These are phyloP conservation scores for Microsporum canis DNA, from an alignment of 2,329 filamentous ascomycete species.

Conservation along the genomic window DNA sequence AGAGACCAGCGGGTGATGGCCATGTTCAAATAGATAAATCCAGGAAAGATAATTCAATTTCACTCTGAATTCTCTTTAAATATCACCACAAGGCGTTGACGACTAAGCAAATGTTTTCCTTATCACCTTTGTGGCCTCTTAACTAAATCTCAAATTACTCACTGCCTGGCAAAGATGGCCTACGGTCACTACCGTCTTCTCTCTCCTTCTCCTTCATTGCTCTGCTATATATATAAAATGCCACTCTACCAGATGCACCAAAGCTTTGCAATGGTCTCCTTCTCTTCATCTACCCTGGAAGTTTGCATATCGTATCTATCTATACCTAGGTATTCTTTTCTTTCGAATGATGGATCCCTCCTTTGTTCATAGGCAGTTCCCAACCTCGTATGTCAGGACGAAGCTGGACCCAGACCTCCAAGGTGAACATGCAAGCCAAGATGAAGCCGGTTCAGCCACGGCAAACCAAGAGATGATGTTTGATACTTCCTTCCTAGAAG, in stretches of 20 bases:
- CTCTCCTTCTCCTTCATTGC: background rate
- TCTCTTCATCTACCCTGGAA: background rate
- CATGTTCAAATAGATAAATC: background rate
- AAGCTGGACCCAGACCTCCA: background rate
- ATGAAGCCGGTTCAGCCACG: background rate
- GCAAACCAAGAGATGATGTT: background rate
- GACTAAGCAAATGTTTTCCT: background rate
- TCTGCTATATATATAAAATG: too few relatives aligned
- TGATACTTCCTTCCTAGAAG: too few relatives aligned
- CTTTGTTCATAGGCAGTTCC: background rate
- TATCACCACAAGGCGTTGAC: background rate
- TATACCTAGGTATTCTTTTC: too few relatives aligned
- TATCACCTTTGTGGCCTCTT: background rate
- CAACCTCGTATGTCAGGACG: background rate
- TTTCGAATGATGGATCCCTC: background rate
- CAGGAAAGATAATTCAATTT: too few relatives aligned
- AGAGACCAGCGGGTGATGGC: background rate
- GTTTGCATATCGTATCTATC: too few relatives aligned
- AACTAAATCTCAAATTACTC: background rate
- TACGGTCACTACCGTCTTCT: background rate
- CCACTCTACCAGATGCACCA: background rate
- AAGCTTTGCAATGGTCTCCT: background rate
- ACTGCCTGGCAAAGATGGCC: background rate
- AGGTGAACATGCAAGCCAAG: background rate
- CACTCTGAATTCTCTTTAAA: background rate